Evolutionary conservation across 345 rosid genomes (phyloP), one percentile per base, ranked within the genome.

Genomic region (Populus alba): DNA sequence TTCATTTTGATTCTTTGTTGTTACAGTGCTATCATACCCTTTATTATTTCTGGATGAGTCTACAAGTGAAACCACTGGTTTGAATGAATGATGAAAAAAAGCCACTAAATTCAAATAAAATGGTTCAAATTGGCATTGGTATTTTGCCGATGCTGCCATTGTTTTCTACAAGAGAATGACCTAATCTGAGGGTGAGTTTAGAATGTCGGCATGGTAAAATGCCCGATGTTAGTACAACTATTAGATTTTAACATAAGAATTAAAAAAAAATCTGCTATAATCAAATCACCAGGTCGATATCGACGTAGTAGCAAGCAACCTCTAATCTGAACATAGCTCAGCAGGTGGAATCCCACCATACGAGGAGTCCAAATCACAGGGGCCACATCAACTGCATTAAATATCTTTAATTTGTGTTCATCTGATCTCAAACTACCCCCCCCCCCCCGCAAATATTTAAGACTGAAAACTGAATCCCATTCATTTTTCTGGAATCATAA

Each of bases 301-400:
- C 51, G 51, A 45, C 45, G 25, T 8, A 7, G 25, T 9, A 22
- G 25, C 61, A 55, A 22, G 25, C 61, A 55, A n/a, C 61, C n/a
- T 25, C 16, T 9, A 16, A 59, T 47, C 79, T 20, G 75, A 37
- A 29, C 23, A 29, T 47, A 31, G 78, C 79, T 31, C 68, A 67
- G 66, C 27, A 25, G 79, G 67, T 72, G 80, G 73, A 70, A 80
- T 72, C 85, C 85, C 79, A 59, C 67, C 68, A 15, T 29, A 43
- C 73, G 88, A 81, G 75, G 20, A 76, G 89, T 85, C 91, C 31
- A 62, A 43, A 82, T 83, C 87, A 83, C 9, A 76, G 69, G 76
- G 80, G 71, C 77, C 87, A 76, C 38, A 41, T 69, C 82, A 75
- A 70, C 77, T 66, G 80, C 61, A 72, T 33, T 75, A 69, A 83